Base-by-base conservation (phyloP, 371 early-diverging fungal genomes). In the Paramicrosporidium saccamoebae region DNA sequence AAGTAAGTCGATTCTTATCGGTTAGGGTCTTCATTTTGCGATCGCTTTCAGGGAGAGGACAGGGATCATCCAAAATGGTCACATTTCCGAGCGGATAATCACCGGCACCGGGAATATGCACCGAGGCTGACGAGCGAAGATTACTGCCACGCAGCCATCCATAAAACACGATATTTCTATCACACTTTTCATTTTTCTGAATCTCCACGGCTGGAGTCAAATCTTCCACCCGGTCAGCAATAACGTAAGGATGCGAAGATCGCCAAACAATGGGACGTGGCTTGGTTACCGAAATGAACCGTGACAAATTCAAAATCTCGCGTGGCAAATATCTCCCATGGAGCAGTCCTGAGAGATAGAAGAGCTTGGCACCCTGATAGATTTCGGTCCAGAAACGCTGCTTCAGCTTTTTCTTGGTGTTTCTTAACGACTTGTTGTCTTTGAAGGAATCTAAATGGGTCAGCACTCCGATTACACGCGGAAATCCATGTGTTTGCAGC, bases 321-420 rank as follows among this genome's bases (percentile, higher is more conserved):
- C 58, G 61, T 33, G 81, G 74, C 14, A 72, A 62, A 41, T 92
- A 92, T 16, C 62, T 53, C 12, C 75, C 81, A 34, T 86, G 67
- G 44, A 82, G 68, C 11, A 88, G 49, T 14, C 94, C 90, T 1
- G 81, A 75, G 12, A 92, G 50, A 32, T 82, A 86, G 32, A 92
- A 92, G 9, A 92, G 48, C 41, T 88, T 88, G 27, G 90, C 90
- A 14, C 94, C 94, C 31, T 78, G 69, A 37, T 88, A 82, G 26
- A 86, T 82, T 41, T 92, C 94, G 6, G 86, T 82, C 94, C 90
- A 88, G 54, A 88, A 88, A 34, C 94, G 67, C 24, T 81, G 78
- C 58, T 92, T 92, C 23, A 92, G 46, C 25, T 55, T 41, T 51
- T 84, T 84, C 41, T 88, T 88, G n/a, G 65, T 72, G 8, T 57